Base-by-base conservation (phyloP, 169 alveolate genomes). In the Plasmodium blacklocki region DNA sequence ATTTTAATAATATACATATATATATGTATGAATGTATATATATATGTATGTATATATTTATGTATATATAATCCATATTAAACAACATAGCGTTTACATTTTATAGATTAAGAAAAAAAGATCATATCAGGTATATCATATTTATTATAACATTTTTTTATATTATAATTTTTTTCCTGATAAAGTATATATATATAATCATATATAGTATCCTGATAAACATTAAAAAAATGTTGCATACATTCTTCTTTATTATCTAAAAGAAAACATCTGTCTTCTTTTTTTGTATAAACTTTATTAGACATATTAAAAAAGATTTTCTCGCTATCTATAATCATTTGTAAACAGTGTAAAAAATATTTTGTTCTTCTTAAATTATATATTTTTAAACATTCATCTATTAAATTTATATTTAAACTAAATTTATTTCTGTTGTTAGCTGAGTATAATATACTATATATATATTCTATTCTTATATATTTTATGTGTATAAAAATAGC, bases 391-490 rank as follows among this genome's bases (percentile, higher is more conserved):
- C 80, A 78, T 60, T 78, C 54, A 47, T 78, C 89, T 39, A 78
- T 66, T 21, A 66, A 21, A 12, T 70, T 67, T 47, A 78, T 21
- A 32, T 21, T 78, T 7, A 78, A 1, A 15, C 73, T n/a, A 39
- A 32, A 78, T 9, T 50, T 66, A 71, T 78, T 78, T n/a, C 89
- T 29, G n/a, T 78, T 78, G 32, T 78, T 78, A 14, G 80, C 89
- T 52, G 89, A 49, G 19, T 66, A 52, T 26, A 78, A 21, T 8
- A 78, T 39, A 21, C 80, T 67, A 47, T 78, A 58, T 19, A 78
- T 23, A 58, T 67, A 78, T 2, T 78, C 80, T 9, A 78, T 12
- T 14, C 89, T 26, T 32, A 78, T 78, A 9, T 58, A 18, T 54
- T 78, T 78, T 18, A 78, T 2, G 52, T 78, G 49, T 11, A 60